Evolutionary conservation across 805 yeast species (phyloP), one percentile per base, ranked within the genome.

Genomic region (Metschnikowia cerradonensis): DNA sequence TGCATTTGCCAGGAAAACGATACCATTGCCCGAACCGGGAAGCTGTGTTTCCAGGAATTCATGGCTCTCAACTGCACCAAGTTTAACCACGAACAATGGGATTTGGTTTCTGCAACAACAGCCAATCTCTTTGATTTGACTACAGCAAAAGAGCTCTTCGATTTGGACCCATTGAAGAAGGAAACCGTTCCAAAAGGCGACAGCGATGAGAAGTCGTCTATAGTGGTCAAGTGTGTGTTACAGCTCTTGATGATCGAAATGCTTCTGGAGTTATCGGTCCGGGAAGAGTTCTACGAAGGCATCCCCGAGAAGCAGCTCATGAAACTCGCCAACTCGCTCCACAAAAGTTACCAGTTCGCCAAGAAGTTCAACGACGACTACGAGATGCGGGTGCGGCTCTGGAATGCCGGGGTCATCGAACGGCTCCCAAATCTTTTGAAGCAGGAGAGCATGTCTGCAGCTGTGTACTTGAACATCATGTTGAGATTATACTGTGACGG

Each of bases 1-100:
- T 94, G 99, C 68, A 89, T 94, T 46, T 90, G 96, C 60, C 99
- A 94, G 67, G 97, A 91, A 60, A 92, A 94, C 65, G 99, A 94
- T 62, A 91, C 98, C 0, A 90, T 95, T 60, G 95, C 97, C 0
- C 79, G 96, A 60, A 92, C 92, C 57, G 99, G 99, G 33, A 80
- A 95, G 61, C 82, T 92, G 7, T 91, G 99, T 65, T 76, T 94
- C 52, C 86, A 87, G 58, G 87, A 84, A 56, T 74, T 94, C 53
- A 78, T 94, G 51, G 69, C 84, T n/a, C 86, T 86, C 55, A 95
- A 94, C 63, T 80, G 84, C 57, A 59, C 67, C 7, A 82, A 81
- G 60, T 89, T 94, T 62, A 65, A 68, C 19, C 75, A 70, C 10
- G 70, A 70, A 6, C 92, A 95, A 59, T 94, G 99, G 99, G 70